Base-by-base conservation (phyloP, 2,329 filamentous ascomycete genomes). In the Zymoseptoria crescenta region DNA sequence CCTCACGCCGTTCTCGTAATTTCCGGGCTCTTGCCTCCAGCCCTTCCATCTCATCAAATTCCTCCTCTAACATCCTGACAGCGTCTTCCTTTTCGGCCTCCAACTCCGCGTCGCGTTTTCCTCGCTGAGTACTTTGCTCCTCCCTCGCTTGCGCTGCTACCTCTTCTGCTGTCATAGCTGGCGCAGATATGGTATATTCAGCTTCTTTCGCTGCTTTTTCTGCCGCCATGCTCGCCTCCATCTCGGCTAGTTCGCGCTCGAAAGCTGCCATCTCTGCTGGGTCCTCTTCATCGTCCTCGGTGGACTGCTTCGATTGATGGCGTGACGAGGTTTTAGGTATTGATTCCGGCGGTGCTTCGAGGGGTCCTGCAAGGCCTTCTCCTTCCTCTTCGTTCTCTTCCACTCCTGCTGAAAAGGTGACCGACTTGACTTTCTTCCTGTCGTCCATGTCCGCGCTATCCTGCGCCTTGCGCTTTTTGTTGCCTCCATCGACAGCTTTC, bases 171-270 rank as follows among this genome's bases (percentile, higher is more conserved):
- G 76, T 74, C 73, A 79, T 74, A 10, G 78, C 75, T 8, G 76
- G 75, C 5, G 77, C 72, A 56, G 76, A 74, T 53, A 80, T 78
- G 7, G 76, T 75, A 45, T 16, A 16, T 45, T 45, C 35, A 16
- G 35, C 35, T 45, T 45, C 35, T 16, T 45, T 45, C 5, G 76
- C 75, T 49, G 68, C 69, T 76, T 58, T 51, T 2, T 65, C 55
- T 10, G 64, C 59, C 5, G 66, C 56, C 52, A 58, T 58, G 27
- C 53, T 59, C n/a, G 60, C 57, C 56, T 72, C 69, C 53, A 70
- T 58, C 19, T 63, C 64, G 7, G 85, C 87, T 57, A 96, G 85
- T 56, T 96, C 89, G 2, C 88, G 88, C 71, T 96, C 87, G 70
- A 96, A 95, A 8, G 89, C 89, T 1, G 89, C 85, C 8, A 89